Evolutionary conservation across 1,139 yeast species (phyloP), one percentile per base, ranked within the genome.

Genomic region (Pichia sp.): DNA sequence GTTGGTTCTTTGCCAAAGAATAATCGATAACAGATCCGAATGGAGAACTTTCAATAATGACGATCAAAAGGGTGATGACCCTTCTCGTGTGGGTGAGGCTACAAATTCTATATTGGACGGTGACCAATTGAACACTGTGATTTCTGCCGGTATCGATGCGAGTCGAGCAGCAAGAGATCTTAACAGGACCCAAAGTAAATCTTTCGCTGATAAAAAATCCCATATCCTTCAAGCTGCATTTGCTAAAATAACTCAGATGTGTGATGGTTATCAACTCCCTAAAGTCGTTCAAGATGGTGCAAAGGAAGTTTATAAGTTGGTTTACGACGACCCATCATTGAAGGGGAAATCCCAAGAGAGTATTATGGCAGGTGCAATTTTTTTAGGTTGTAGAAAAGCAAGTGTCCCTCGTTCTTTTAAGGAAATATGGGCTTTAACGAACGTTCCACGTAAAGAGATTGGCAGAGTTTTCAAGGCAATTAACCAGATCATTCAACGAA

Each of bases 41-140:
- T 93, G 99, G 99, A 88, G 99, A 76, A 93, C 99, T 1, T 93
- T 93, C 72, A 83, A 87, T 60, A 93, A 93, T 69, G 99, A 93
- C 70, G 99, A 93, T 70, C 98, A 92, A 72, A 95, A 93, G 62
- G 96, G 96, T 64, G 98, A 90, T 68, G 99, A 93, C 70, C 99
- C 99, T 4, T 86, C 95, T 64, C 98, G 99, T 87, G 99, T 93
- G 61, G 99, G 99, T 70, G 98, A 92, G 67, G 98, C 98, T 3
- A 87, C 95, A n/a, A 92, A 92, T 68, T 97, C 98, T 13, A 74
- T 92, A 58, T 76, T 95, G 64, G 98, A 92, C 66, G 88, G 95
- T 30, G 95, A 88, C 64, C 95, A 90, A 70, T 82, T 93, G 57
- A 90, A 96, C 23, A 93, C 99, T 5, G 84, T 92, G 77, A 95